Evolutionary conservation across 2,329 filamentous ascomycete species (phyloP), one percentile per base, ranked within the genome.

Genomic region (Stemphylium lycopersici): DNA sequence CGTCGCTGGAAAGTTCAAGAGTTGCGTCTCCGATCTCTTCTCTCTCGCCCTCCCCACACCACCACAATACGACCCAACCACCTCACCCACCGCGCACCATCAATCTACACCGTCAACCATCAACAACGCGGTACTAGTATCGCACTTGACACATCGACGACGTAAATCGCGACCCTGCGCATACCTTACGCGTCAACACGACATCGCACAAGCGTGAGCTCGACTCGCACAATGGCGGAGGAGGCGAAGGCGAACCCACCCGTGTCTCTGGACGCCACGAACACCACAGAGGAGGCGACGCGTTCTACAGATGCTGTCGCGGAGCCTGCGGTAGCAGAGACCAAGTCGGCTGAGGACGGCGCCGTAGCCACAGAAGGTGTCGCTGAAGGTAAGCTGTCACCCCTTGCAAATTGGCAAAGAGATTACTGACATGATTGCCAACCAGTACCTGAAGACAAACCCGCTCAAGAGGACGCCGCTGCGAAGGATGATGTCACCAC

Each of bases 51-150:
- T 64, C 58, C 63, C 56, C 68, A 68, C 67, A 63, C 55, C 62
- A 68, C 61, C 62, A 55, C 61, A 59, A 65, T 62, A 58, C 65
- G 49, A 63, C 60, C 61, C 66, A 63, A 67, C 69, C 66, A 72
- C 68, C 68, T 56, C 62, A 67, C 56, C 63, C 71, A 74, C 71
- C 70, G 61, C 65, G 60, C 65, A 57, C 60, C 74, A 76, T 76
- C 73, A 71, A 58, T 54, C 62, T 57, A 58, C 43, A 45, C 57
- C 38, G 46, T 58, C 59, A 46, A 55, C 58, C 72, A 75, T 75
- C 72, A 73, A 66, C 59, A 49, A 62, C 65, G 61, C 57, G 48
- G 56, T 48, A 64, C 55, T 61, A 59, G 41, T 55, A 62, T 70
- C 62, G 68, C 65, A 61, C 60, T 49, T 56, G 44, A 63, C 62